These are phyloP conservation scores for Candida ipomoeae DNA, from an alignment of 805 yeast species.

Conservation along the genomic window DNA sequence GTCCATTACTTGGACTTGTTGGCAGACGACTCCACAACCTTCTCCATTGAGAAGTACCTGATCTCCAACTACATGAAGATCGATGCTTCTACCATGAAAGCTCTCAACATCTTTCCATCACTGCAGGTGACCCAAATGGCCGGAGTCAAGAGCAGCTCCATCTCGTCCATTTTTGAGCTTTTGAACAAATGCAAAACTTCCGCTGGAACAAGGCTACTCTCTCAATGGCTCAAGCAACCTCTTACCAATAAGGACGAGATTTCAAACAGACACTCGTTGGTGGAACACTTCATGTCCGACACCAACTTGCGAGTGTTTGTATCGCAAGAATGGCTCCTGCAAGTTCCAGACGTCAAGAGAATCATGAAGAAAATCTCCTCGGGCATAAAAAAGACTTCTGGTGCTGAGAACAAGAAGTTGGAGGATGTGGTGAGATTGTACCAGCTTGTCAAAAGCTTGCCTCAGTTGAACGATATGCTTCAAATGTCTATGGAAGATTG, in stretches of 20 bases:
- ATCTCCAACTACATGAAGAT: slow-evolving; percentile 81
- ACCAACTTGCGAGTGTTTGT: slow-evolving; percentile 60
- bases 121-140: slow-evolving; percentile 12
- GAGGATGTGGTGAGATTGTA: slow-evolving; percentile 90
- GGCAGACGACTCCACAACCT: slow-evolving; percentile 54
- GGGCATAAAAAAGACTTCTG: slow-evolving; percentile 27
- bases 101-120: slow-evolving; percentile 77
- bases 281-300: slow-evolving; percentile 70
- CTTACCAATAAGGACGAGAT: slow-evolving; percentile 62
- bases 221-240: slow-evolving; percentile 97
- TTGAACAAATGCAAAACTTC: slow-evolving; percentile 83
- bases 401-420: slow-evolving; percentile 52
- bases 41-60: slow-evolving; percentile 60
- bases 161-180: slow-evolving; percentile 68
- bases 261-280: slow-evolving; percentile 64
- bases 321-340: slow-evolving; percentile 61
- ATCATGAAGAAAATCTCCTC: slow-evolving; percentile 59
- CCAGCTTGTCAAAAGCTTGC: slow-evolving; percentile 69
- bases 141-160: slow-evolving; percentile 21
- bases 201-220: slow-evolving; percentile 82
- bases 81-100: slow-evolving; percentile 85
- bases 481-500: slow-evolving; percentile 38
- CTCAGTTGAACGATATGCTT: slow-evolving; percentile 59
- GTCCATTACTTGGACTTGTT: slow-evolving; percentile 64
- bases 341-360: slow-evolving; percentile 80